Conservation (phyloP, 176 grass and related monocot species). For the Themeda triandra region DNA sequence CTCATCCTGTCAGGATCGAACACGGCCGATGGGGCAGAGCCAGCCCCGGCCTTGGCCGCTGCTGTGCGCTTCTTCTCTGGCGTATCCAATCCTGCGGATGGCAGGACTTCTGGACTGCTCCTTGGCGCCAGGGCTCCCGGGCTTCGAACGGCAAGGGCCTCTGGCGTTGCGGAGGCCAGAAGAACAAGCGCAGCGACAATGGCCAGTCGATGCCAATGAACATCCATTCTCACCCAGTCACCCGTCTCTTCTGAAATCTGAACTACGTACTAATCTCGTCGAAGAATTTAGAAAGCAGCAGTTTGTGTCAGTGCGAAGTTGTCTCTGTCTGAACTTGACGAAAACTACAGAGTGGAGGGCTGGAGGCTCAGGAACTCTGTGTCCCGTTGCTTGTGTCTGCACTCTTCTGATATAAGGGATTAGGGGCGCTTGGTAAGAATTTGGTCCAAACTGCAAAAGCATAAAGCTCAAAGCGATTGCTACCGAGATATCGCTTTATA, state of each 20-base stretch:
- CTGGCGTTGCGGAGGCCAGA: slow-evolving; percentile 15
- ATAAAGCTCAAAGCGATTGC: slow-evolving; percentile 39
- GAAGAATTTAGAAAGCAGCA: neutral
- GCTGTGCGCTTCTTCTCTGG: neutral
- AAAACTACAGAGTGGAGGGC: neutral
- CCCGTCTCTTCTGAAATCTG: neutral
- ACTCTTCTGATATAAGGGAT: slow-evolving; percentile 28
- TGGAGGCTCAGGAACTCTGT: too few relatives aligned
- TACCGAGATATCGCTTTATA: slow-evolving; percentile 14
- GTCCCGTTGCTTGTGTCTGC: slow-evolving; percentile 3
- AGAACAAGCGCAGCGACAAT: slow-evolving; percentile 19
- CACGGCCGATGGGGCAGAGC: neutral
- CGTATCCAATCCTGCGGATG: neutral
- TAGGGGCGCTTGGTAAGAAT: slow-evolving; percentile 10
- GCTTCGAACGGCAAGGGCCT: slow-evolving; percentile 16
- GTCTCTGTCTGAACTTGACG: neutral
- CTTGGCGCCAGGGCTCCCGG: neutral
- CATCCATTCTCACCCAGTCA: neutral
- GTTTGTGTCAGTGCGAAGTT: neutral
- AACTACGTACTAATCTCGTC: neutral
- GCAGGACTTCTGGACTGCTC: neutral
- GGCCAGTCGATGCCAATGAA: neutral
- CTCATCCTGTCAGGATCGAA: slow-evolving; percentile 31
- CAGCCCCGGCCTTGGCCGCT: neutral
- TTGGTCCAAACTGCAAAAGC: slow-evolving; percentile 51